phyloP scores from a whole-genome alignment of 495 filamentous ascomycete species.

The Delitschia confertaspora region DNA sequence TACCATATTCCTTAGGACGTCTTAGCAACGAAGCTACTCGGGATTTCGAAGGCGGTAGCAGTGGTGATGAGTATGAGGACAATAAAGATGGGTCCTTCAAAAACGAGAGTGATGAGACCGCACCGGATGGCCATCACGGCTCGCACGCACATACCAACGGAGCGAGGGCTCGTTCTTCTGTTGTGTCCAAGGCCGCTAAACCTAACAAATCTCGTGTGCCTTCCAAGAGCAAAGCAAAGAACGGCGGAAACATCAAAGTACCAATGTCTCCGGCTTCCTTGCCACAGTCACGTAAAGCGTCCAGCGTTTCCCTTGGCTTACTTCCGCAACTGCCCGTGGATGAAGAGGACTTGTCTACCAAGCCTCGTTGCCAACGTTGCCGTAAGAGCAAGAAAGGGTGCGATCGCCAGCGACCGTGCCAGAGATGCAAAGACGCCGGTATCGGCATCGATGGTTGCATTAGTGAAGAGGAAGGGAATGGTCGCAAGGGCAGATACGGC shows the following conservation, averaged over 20 bases:
- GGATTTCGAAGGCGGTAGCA: constrained; percentile 62
- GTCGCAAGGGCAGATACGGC: constrained; percentile 90
- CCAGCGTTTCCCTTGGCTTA: constrained; percentile 59
- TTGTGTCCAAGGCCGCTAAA: constrained; percentile 24
- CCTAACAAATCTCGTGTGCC: constrained; percentile 28
- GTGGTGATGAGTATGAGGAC: constrained; percentile 59
- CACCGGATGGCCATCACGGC: constrained; percentile 20
- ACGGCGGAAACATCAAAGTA: constrained; percentile 32
- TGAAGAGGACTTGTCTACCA: constrained; percentile 82
- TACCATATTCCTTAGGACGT: constrained; percentile 36
- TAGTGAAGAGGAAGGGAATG: constrained; percentile 94
- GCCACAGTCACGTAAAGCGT: constrained; percentile 68
- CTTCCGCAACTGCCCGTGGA: constrained; percentile 67
- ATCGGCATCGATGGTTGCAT: constrained; percentile 85
- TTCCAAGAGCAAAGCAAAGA: constrained; percentile 30
- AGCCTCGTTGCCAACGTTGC: constrained; percentile 95
- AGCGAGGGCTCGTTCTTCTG: constrained; percentile 15
- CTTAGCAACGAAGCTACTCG: constrained; percentile 48
- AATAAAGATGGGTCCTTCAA: constrained; percentile 49
- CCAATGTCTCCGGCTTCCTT: constrained; percentile 63
- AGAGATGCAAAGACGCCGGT: constrained; percentile 90
- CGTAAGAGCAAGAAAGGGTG: constrained; percentile 99
- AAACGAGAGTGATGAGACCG: constrained; percentile 42
- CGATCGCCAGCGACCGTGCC: constrained; percentile 89
- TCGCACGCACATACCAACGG: constrained; percentile 6